phyloP scores from a whole-genome alignment of 75 land plant genomes.

The Gnetum montanum region DNA sequence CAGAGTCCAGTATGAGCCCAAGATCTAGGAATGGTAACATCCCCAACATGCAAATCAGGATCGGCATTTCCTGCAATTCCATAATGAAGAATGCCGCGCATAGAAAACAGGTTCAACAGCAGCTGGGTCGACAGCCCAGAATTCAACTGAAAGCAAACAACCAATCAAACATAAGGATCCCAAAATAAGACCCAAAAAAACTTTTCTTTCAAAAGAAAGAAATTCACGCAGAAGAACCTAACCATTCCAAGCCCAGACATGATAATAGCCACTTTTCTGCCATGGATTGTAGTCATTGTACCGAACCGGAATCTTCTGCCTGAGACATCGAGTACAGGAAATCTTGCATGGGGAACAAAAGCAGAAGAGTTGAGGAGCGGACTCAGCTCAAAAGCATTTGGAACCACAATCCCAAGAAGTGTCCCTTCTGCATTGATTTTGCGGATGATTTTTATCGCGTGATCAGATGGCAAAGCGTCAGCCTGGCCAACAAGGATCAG shows the following conservation, averaged over 20 bases:
- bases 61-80: slow-evolving; percentile 67
- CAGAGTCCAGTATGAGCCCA: slow-evolving; percentile 69
- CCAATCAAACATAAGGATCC: not conserved
- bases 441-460: not conserved
- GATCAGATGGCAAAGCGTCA: not conserved
- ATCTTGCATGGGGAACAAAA: no score
- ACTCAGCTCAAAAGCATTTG: slow-evolving; percentile 35
- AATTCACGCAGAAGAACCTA: not conserved
- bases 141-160: slow-evolving; percentile 31
- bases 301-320: slow-evolving; percentile 52
- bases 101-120: slow-evolving; percentile 27
- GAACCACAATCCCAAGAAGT: slow-evolving; percentile 32
- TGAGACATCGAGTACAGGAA: no score
- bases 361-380: slow-evolving; percentile 16
- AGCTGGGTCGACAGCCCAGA: slow-evolving; percentile 46
- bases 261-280: slow-evolving; percentile 29
- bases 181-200: not conserved
- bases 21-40: slow-evolving; percentile 42
- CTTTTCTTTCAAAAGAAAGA: not conserved
- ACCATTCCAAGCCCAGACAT: slow-evolving; percentile 57
- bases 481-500: no score
- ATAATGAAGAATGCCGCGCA: slow-evolving; percentile 40
- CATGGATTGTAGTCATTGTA: slow-evolving; percentile 9
- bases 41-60: slow-evolving; percentile 32
- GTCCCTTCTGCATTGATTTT: slow-evolving; percentile 25